Conservation (phyloP, 2,329 filamentous ascomycete species). For the Blumeria hordei region DNA sequence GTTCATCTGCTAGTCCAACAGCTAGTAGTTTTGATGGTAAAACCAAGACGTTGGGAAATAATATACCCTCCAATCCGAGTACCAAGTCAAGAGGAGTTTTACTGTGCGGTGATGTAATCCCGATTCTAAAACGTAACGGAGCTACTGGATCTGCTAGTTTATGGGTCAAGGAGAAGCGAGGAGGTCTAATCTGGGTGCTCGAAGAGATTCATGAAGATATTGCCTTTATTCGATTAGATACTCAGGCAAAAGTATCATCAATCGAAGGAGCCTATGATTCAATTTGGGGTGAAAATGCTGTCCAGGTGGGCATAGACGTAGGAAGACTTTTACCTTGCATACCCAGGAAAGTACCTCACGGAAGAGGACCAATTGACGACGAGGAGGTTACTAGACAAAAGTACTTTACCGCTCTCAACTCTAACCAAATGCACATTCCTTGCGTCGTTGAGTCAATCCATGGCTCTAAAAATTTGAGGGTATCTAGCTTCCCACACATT, state of each 20-base stretch:
- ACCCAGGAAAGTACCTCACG: slow-evolving; percentile 49
- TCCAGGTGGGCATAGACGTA: slow-evolving; percentile 47
- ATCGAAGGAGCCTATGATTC: slow-evolving; percentile 53
- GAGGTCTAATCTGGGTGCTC: slow-evolving; percentile 87
- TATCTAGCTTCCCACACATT: slow-evolving; percentile 92
- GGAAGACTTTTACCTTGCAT: slow-evolving; percentile 59
- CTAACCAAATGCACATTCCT: slow-evolving; percentile 57
- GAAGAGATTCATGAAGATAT: slow-evolving; percentile 96
- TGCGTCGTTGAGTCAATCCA: slow-evolving; percentile 54
- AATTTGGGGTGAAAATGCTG: slow-evolving; percentile 59
- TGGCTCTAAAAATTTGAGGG: slow-evolving; percentile 45
- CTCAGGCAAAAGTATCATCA: slow-evolving; percentile 47
- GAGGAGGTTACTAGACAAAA: slow-evolving; percentile 45
- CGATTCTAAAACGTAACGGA: slow-evolving; percentile 88
- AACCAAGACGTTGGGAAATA: slow-evolving; percentile 23
- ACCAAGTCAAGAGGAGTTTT: slow-evolving; percentile 71
- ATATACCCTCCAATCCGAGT: slow-evolving; percentile 30
- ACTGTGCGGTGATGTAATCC: slow-evolving; percentile 91
- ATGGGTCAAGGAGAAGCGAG: slow-evolving; percentile 95
- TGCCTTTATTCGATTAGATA: slow-evolving; percentile 50
- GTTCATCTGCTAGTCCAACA: slow-evolving; percentile 41
- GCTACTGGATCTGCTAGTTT: slow-evolving; percentile 77
- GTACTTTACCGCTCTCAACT: slow-evolving; percentile 68
- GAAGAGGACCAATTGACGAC: slow-evolving; percentile 53
- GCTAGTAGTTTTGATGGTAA: slow-evolving; percentile 22